A percentile compares a stretch with the other conserved stretches of the same genome.
Conservation (phyloP, 2,329 filamentous ascomycete genomes). For the Paecilomyces sp. region DNA sequence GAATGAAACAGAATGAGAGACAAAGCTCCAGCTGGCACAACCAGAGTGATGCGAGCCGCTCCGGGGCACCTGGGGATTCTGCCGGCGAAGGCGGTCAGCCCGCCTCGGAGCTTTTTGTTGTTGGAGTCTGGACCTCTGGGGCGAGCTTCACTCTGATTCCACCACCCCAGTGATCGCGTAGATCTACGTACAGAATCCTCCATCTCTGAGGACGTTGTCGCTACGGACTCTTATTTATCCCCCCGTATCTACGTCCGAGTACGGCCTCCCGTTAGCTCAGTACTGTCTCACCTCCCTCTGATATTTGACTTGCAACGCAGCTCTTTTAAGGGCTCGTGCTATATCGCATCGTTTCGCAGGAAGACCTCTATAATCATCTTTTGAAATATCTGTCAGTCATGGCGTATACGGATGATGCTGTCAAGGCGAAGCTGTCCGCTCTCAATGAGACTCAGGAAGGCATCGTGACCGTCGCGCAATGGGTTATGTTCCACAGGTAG, state of each 20-base stretch:
- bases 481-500: slow-evolving; percentile 99
- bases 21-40: slow-evolving; percentile 3
- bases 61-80: slow-evolving; percentile 6
- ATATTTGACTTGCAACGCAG: background rate
- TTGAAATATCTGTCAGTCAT: slow-evolving; percentile 42
- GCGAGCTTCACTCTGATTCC: slow-evolving; percentile 6
- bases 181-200: background rate
- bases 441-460: slow-evolving; percentile 97
- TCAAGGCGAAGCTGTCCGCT: slow-evolving; percentile 87
- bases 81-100: slow-evolving; percentile 7
- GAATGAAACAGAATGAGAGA: slow-evolving; percentile 3
- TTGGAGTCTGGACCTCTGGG: background rate
- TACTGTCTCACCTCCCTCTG: background rate
- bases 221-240: background rate
- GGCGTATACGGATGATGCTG: slow-evolving; percentile 93
- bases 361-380: background rate
- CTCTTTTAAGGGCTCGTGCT: background rate
- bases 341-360: background rate
- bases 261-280: background rate
- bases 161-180: background rate
- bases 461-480: slow-evolving; percentile 93
- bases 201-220: background rate
- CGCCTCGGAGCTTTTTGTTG: slow-evolving; percentile 2
- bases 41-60: slow-evolving; percentile 1
- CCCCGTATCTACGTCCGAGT: background rate